A percentile compares a stretch with the other conserved stretches of the same genome.
phyloP scores from a whole-genome alignment of 176 grass and related monocot species.

The Ensete ventricosum region DNA sequence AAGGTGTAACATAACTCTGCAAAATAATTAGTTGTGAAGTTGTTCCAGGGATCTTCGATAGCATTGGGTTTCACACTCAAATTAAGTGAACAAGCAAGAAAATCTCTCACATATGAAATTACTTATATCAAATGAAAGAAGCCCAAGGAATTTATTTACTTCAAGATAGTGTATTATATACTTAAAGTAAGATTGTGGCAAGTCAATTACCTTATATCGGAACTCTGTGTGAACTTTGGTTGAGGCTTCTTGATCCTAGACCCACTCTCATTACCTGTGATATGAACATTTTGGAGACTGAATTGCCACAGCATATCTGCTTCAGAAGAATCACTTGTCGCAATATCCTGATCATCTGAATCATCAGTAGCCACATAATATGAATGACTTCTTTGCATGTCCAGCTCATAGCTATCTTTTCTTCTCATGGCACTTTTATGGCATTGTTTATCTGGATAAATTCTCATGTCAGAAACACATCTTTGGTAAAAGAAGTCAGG shows the following conservation, averaged over 20 bases:
- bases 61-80: no score
- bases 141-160: not conserved
- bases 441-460: conserved; percentile 34
- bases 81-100: no score
- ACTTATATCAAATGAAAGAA: no score
- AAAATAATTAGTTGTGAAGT: no score
- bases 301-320: conserved; percentile 90
- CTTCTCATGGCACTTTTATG: conserved; percentile 33
- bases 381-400: conserved; percentile 53
- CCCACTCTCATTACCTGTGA: conserved; percentile 31
- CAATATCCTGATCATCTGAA: conserved; percentile 91
- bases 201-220: conserved; percentile 61
- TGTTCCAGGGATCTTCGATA: no score
- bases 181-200: not conserved
- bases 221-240: conserved; percentile 46
- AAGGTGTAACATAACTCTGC: no score
- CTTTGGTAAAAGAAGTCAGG: conserved; percentile 89
- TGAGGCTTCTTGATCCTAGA: conserved; percentile 90
- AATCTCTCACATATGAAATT: no score
- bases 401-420: conserved; percentile 51
- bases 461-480: conserved; percentile 40
- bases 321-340: conserved; percentile 98
- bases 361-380: conserved; percentile 75
- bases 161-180: not conserved
- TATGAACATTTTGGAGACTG: conserved; percentile 62